A percentile compares a stretch with the other conserved stretches of the same genome.
Evolutionary conservation across 352 stramenopile species (phyloP).

Genomic region (Phytophthora hibernalis): DNA sequence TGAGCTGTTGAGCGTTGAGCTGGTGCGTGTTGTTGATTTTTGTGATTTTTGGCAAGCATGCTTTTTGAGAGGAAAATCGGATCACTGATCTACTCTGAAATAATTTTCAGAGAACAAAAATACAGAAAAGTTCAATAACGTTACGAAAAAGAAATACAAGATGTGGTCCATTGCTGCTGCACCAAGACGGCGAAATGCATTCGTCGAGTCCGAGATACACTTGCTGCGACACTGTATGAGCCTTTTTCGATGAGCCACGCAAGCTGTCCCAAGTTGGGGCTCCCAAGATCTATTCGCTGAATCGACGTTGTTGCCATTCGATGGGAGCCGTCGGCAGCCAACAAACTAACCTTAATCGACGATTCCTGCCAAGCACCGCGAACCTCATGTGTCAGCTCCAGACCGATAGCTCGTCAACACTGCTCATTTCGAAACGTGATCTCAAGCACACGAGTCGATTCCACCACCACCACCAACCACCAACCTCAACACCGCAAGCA

Average conservation of each 20-base stretch:
- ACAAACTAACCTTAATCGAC: constrained; percentile 1
- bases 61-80: too few relatives aligned
- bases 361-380: background rate
- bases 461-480: background rate
- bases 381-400: background rate
- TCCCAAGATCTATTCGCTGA: background rate
- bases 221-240: background rate
- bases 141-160: too few relatives aligned
- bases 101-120: too few relatives aligned
- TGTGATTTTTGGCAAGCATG: too few relatives aligned
- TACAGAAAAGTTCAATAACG: too few relatives aligned
- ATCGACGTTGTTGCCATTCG: too few relatives aligned
- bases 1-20: too few relatives aligned
- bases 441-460: constrained; percentile 5
- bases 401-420: background rate
- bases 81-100: too few relatives aligned
- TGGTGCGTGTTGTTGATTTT: too few relatives aligned
- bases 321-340: constrained; percentile 5
- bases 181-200: too few relatives aligned
- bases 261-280: too few relatives aligned
- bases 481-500: background rate
- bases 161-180: too few relatives aligned
- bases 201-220: background rate
- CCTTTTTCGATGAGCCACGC: background rate
- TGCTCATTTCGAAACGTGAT: constrained; percentile 2